Percentiles rank a stretch among this genome's conserved stretches.
These are phyloP conservation scores for Garcia nutans DNA, from an alignment of 345 rosid species.

Conservation along the genomic window DNA sequence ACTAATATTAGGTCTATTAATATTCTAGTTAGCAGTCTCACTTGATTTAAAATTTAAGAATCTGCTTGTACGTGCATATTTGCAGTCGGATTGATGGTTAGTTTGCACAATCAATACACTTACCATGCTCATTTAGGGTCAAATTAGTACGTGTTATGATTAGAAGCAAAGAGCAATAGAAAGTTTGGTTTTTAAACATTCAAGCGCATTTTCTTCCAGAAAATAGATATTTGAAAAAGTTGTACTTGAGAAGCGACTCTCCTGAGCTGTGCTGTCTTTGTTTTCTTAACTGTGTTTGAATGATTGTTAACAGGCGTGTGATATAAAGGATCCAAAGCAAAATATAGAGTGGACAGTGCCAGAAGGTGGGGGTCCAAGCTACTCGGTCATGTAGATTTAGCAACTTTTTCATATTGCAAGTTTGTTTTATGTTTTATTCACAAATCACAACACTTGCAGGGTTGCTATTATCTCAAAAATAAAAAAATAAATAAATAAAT, in stretches of 20 bases:
- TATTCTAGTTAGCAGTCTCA: too few species aligned
- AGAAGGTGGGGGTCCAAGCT: slow-evolving; percentile 94
- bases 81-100: too few species aligned
- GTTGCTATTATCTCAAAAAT: not conserved
- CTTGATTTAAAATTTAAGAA: too few species aligned
- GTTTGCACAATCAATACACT: too few species aligned
- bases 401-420: not conserved
- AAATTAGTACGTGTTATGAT: too few species aligned
- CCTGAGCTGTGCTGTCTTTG: not conserved
- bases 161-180: too few species aligned
- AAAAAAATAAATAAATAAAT: too few species aligned
- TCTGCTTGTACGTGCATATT: too few species aligned
- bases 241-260: not conserved
- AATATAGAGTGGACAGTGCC: slow-evolving; percentile 95
- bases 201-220: too few species aligned
- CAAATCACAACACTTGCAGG: not conserved
- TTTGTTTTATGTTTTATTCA: not conserved
- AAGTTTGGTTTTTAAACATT: too few species aligned
- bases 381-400: slow-evolving; percentile 61
- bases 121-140: too few species aligned
- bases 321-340: slow-evolving; percentile 91
- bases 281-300: not conserved
- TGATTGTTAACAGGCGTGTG: slow-evolving; percentile 62
- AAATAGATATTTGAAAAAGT: not conserved
- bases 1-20: too few species aligned